These are phyloP conservation scores for Brassica cretica DNA, from an alignment of 345 rosid species.

Conservation along the genomic window DNA sequence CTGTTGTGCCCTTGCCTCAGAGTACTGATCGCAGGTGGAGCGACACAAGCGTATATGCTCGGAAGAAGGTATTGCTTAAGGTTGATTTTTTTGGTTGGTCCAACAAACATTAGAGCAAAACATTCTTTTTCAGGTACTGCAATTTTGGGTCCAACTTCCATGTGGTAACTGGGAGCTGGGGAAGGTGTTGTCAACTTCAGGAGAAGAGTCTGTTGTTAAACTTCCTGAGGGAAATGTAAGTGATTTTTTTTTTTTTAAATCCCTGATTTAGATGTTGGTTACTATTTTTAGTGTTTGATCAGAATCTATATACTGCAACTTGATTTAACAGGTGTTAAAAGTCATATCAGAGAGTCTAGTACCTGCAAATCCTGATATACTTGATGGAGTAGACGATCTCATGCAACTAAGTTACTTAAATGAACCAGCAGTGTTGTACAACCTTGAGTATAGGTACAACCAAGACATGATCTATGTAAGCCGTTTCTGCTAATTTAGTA, in stretches of 20 bases:
- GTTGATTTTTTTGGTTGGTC: constrained; percentile 9
- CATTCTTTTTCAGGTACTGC: constrained; percentile 51
- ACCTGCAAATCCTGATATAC: constrained; percentile 89
- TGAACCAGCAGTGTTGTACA: constrained; percentile 90
- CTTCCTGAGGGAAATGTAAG: constrained; percentile 73
- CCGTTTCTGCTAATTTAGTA: constrained; percentile 16
- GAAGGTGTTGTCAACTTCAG: constrained; percentile 61
- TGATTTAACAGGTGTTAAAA: constrained; percentile 56
- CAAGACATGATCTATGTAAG: constrained; percentile 83
- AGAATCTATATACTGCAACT: not conserved
- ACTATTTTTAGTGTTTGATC: constrained; percentile 9
- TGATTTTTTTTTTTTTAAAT: constrained; percentile 10
- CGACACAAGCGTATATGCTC: constrained; percentile 63
- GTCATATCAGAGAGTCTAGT: constrained; percentile 61
- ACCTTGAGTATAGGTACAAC: constrained; percentile 73
- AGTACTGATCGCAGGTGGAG: constrained; percentile 63
- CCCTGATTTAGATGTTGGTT: constrained; percentile 1
- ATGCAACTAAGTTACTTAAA: constrained; percentile 89
- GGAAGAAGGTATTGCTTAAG: constrained; percentile 63
- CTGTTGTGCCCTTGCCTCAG: constrained; percentile 48
- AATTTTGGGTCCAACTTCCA: constrained; percentile 67
- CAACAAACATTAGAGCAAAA: not conserved
- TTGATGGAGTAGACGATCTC: constrained; percentile 86
- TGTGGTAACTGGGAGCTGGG: constrained; percentile 75
- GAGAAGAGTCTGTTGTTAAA: constrained; percentile 60